phyloP scores from a whole-genome alignment of 768 basidiomycete genomes.

The Mycena maculata region DNA sequence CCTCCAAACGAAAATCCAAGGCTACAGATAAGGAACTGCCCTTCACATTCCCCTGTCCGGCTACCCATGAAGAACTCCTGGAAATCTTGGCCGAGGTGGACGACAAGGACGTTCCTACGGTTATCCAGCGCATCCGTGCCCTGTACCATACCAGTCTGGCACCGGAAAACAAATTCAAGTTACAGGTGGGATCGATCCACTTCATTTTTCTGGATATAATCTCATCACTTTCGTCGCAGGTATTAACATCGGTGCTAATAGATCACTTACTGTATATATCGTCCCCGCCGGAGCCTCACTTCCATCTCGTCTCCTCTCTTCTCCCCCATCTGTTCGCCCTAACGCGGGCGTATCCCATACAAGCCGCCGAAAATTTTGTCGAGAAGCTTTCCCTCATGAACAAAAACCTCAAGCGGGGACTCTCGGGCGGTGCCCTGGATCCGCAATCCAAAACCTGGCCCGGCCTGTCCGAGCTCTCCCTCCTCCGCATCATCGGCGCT shows the following conservation, averaged over 20 bases:
- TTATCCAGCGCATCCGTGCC: constrained; percentile 90
- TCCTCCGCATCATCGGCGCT: constrained; percentile 83
- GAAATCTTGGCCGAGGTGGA: constrained; percentile 78
- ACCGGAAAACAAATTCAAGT: constrained; percentile 90
- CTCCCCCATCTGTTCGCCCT: constrained; percentile 85
- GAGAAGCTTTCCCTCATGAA: constrained; percentile 91
- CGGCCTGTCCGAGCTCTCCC: constrained; percentile 79
- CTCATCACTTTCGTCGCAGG: constrained; percentile 54
- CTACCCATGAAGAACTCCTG: constrained; percentile 89
- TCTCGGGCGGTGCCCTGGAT: constrained; percentile 74
- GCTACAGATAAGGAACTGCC: constrained; percentile 75
- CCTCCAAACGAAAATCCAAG: constrained; percentile 47
- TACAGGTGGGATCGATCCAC: constrained; percentile 71
- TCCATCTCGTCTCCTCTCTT: constrained; percentile 70
- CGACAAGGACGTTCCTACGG: constrained; percentile 79
- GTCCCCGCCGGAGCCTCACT: constrained; percentile 69
- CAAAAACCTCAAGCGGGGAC: constrained; percentile 89
- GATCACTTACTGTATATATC: constrained; percentile 89
- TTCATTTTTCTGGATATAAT: not conserved
- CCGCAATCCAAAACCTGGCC: constrained; percentile 88
- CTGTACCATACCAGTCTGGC: constrained; percentile 94
- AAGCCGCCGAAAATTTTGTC: constrained; percentile 82
- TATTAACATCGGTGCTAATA: constrained; percentile 79
- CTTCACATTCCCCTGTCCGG: constrained; percentile 92
- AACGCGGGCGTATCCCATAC: constrained; percentile 82